Conservation (phyloP, 805 yeast species). For the Yarrowia osloensis region DNA sequence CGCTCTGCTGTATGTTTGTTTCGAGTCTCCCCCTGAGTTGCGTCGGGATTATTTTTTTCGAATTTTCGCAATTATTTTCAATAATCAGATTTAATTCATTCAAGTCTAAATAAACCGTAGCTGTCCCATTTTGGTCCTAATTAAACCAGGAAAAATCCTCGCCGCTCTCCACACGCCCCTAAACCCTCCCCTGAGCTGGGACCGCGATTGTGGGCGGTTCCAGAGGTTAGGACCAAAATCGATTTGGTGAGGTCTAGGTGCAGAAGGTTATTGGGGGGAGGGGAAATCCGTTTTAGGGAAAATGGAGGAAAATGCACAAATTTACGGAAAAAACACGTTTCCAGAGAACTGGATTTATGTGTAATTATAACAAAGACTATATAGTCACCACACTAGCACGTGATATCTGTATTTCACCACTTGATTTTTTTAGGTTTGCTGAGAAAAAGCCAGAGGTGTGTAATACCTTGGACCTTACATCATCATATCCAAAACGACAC, state of each 20-base stretch:
- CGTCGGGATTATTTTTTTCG: too few species aligned
- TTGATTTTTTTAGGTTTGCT: background rate
- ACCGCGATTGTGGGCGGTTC: conserved; percentile 1
- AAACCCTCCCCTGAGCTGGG: background rate
- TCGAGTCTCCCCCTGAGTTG: background rate
- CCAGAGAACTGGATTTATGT: too few species aligned
- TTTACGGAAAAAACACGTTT: too few species aligned
- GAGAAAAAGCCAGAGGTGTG: background rate
- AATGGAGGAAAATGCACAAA: background rate
- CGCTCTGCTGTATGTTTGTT: conserved; percentile 7
- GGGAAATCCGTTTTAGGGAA: background rate
- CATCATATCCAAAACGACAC: too few species aligned
- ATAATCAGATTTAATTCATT: too few species aligned
- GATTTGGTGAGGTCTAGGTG: background rate
- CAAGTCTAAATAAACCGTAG: too few species aligned
- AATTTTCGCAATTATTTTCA: too few species aligned
- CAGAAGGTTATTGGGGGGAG: background rate
- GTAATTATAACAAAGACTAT: too few species aligned
- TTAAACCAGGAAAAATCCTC: background rate
- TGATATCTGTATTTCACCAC: too few species aligned
- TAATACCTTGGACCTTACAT: background rate
- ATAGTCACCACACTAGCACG: too few species aligned
- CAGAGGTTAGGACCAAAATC: background rate
- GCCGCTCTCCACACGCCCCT: background rate
- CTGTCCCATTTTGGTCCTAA: background rate